Evolutionary conservation across 2,329 filamentous ascomycete species (phyloP).

Genomic region (Coniochaeta ligniaria): DNA sequence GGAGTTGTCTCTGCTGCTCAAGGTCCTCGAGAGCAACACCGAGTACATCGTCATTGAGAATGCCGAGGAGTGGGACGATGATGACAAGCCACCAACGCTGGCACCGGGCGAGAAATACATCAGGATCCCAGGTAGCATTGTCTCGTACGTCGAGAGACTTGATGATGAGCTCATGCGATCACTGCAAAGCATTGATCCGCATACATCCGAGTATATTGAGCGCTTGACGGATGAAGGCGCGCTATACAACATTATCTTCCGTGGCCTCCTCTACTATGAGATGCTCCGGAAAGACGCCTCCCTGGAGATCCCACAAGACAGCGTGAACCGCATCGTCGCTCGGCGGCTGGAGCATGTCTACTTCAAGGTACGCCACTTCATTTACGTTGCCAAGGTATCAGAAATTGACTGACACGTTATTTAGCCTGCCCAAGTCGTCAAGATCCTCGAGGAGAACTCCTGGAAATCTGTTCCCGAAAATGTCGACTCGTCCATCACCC

Average conservation of each 20-base stretch:
- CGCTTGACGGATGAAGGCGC: conserved; percentile 83
- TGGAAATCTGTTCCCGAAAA: conserved; percentile 72
- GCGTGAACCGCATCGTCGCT: conserved; percentile 87
- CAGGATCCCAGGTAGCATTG: conserved; percentile 87
- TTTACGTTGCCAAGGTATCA: not conserved
- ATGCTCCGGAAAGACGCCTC: conserved; percentile 61
- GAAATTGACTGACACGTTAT: not conserved
- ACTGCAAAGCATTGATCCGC: conserved; percentile 95
- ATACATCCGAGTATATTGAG: conserved; percentile 98
- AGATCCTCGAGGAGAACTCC: conserved; percentile 87
- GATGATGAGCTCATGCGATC: conserved; percentile 97
- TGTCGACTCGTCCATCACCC: conserved; percentile 74
- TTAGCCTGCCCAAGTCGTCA: conserved; percentile 80
- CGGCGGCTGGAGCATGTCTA: conserved; percentile 94
- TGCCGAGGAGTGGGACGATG: conserved; percentile 98
- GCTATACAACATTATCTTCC: conserved; percentile 88
- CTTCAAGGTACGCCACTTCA: conserved; percentile 67
- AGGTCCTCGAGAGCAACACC: conserved; percentile 69
- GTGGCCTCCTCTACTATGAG: conserved; percentile 84
- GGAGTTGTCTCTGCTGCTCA: conserved; percentile 72
- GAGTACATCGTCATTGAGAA: conserved; percentile 83
- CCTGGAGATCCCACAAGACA: conserved; percentile 74
- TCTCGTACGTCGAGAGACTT: conserved; percentile 89
- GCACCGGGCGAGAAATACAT: conserved; percentile 71
- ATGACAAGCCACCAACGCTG: conserved; percentile 81